phyloP scores from a whole-genome alignment of 345 rosid species.

The Abelmoschus esculentus region DNA sequence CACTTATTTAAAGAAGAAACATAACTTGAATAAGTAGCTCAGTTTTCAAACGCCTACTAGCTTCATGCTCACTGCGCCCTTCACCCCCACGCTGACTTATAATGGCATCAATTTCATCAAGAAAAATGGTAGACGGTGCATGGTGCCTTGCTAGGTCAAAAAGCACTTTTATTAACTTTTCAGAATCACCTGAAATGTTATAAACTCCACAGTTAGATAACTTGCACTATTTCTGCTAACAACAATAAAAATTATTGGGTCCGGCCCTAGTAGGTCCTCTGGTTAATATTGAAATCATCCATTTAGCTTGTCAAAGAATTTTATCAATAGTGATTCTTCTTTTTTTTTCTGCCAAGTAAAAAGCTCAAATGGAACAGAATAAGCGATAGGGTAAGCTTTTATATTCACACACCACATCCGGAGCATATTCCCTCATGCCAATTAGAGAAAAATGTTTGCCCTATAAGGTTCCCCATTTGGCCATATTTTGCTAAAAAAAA shows the following conservation, averaged over 20 bases:
- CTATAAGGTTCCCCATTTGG: neutral
- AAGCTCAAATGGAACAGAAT: neutral
- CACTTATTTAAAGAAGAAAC: constrained; percentile 10
- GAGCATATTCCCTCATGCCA: neutral
- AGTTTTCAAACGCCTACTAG: constrained; percentile 95
- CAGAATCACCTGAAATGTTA: constrained; percentile 78
- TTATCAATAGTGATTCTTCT: neutral
- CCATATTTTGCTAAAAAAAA: neutral
- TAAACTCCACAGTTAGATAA: constrained; percentile 12
- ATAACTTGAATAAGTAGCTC: constrained; percentile 92
- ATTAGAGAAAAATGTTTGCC: neutral
- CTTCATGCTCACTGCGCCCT: constrained; percentile 97
- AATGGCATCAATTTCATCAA: constrained; percentile 95
- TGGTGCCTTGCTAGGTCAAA: constrained; percentile 97
- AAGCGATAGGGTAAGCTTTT: neutral
- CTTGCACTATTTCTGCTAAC: neutral
- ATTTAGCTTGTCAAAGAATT: neutral
- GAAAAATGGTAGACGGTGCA: constrained; percentile 92
- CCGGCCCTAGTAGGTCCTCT: neutral
- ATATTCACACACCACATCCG: neutral
- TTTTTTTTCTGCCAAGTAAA: neutral
- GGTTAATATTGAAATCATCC: neutral
- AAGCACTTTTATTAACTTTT: constrained; percentile 82
- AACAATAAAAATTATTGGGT: neutral
- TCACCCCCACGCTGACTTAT: constrained; percentile 98